Conservation (phyloP, 495 filamentous ascomycete genomes). For the Cenococcum geophilum region DNA sequence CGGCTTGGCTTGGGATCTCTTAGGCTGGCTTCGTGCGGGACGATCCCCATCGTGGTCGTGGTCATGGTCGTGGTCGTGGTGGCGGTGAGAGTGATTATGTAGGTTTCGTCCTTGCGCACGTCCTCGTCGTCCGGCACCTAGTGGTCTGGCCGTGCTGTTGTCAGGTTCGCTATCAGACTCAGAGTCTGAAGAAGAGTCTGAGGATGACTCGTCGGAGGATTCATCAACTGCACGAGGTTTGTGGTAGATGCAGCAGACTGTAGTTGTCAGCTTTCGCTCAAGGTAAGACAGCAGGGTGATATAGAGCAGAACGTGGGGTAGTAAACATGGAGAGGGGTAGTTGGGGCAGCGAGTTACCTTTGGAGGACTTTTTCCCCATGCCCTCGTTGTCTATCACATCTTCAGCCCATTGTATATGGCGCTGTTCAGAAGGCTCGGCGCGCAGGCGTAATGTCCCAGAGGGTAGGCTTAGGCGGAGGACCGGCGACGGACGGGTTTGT, state of each 20-base stretch:
- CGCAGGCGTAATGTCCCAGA: slow-evolving; percentile 36
- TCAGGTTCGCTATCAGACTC: slow-evolving; percentile 49
- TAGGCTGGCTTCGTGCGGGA: slow-evolving; percentile 36
- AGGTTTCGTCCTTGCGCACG: slow-evolving; percentile 18
- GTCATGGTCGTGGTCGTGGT: slow-evolving; percentile 40
- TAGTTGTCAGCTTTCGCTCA: too few relatives aligned
- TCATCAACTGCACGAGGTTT: slow-evolving; percentile 75
- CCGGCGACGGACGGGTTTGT: slow-evolving; percentile 13
- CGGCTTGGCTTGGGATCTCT: slow-evolving; percentile 41
- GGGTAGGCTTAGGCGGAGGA: slow-evolving; percentile 22
- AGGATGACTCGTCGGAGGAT: slow-evolving; percentile 70
- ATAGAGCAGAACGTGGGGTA: neutral
- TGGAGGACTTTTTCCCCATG: slow-evolving; percentile 84
- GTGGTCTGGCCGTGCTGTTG: slow-evolving; percentile 42
- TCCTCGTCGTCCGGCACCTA: slow-evolving; percentile 24
- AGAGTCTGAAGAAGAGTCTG: slow-evolving; percentile 50
- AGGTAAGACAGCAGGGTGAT: neutral
- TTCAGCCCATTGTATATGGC: slow-evolving; percentile 76
- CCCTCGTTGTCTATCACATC: slow-evolving; percentile 96
- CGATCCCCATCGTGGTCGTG: slow-evolving; percentile 38
- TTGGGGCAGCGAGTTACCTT: slow-evolving; percentile 54
- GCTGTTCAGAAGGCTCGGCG: slow-evolving; percentile 31
- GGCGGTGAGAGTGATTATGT: slow-evolving; percentile 39
- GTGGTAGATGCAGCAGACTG: slow-evolving; percentile 99
- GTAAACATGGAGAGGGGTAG: neutral